phyloP scores from a whole-genome alignment of 202 grass and related monocot species.

The Eragrostis tef region DNA sequence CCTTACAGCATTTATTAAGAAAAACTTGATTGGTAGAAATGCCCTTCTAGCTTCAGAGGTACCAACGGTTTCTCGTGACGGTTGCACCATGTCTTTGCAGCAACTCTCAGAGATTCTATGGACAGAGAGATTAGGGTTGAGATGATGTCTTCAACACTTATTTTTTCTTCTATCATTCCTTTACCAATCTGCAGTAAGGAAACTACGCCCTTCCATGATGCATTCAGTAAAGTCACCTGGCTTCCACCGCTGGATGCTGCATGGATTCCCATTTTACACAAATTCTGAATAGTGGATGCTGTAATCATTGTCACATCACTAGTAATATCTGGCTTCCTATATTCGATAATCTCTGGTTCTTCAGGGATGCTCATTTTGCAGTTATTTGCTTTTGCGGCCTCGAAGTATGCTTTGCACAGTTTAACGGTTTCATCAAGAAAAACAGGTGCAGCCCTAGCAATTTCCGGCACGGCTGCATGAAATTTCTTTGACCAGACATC shows the following conservation, averaged over 20 bases:
- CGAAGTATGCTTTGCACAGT: constrained; percentile 71
- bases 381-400: constrained; percentile 53
- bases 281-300: constrained; percentile 62
- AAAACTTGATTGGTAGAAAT: constrained; percentile 95
- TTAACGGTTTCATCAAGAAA: constrained; percentile 76
- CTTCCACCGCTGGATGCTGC: constrained; percentile 83
- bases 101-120: constrained; percentile 68
- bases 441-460: constrained; percentile 64
- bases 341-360: constrained; percentile 48
- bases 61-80: constrained; percentile 47
- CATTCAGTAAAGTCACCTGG: constrained; percentile 73
- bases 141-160: constrained; percentile 71
- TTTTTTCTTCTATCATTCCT: constrained; percentile 64
- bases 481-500: constrained; percentile 65
- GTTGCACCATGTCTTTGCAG: constrained; percentile 57
- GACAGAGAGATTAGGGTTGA: constrained; percentile 67
- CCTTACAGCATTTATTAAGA: constrained; percentile 87
- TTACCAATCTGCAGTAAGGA: constrained; percentile 85
- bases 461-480: constrained; percentile 54
- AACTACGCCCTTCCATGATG: constrained; percentile 90
- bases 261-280: constrained; percentile 76
- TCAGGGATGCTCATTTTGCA: constrained; percentile 36
- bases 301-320: constrained; percentile 52
- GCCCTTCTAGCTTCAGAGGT: constrained; percentile 80
- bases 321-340: constrained; percentile 42